These are phyloP conservation scores for Hymenoscyphus repandus DNA, from an alignment of 2,329 filamentous ascomycete genomes.

Conservation along the genomic window DNA sequence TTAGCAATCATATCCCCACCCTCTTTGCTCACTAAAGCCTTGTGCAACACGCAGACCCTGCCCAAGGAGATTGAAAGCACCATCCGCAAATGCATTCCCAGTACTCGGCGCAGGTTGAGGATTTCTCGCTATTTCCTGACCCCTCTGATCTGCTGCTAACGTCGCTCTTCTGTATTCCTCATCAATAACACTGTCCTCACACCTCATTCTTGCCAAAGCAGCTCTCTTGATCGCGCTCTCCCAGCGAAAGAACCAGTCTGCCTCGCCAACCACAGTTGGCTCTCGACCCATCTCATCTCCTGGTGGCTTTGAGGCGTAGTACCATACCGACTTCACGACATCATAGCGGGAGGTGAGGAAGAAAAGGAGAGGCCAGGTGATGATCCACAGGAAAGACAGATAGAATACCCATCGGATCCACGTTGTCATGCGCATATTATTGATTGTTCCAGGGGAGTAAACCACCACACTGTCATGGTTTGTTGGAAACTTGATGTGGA, in stretches of 20 bases:
- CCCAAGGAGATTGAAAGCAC: slow-evolving; percentile 38
- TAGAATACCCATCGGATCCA: slow-evolving; percentile 64
- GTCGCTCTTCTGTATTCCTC: slow-evolving; percentile 48
- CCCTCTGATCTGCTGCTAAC: slow-evolving; percentile 16
- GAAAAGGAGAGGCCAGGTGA: slow-evolving; percentile 66
- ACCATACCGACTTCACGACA: slow-evolving; percentile 52
- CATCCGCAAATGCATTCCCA: slow-evolving; percentile 37
- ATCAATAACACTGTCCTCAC: slow-evolving; percentile 47
- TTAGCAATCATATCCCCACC: slow-evolving; percentile 25
- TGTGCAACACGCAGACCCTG: slow-evolving; percentile 35
- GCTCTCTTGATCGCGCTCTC: slow-evolving; percentile 52
- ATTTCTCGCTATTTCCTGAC: slow-evolving; percentile 7
- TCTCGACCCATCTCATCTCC: slow-evolving; percentile 9
- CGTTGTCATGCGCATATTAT: slow-evolving; percentile 56
- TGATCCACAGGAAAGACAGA: slow-evolving; percentile 61
- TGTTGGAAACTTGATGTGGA: slow-evolving; percentile 55
- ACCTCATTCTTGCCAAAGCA: slow-evolving; percentile 44
- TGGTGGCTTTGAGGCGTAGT: slow-evolving; percentile 20
- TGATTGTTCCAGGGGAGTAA: slow-evolving; percentile 57
- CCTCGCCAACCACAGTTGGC: slow-evolving; percentile 35
- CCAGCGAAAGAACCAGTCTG: slow-evolving; percentile 60
- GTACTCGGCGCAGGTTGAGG: slow-evolving; percentile 22
- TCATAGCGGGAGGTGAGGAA: slow-evolving; percentile 63
- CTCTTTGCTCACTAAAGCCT: slow-evolving; percentile 18
- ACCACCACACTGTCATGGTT: slow-evolving; percentile 53